Percentiles rank a stretch among this genome's conserved stretches.
These are phyloP conservation scores for Xylaria sp. DNA, from an alignment of 2,329 filamentous ascomycete species.

Conservation along the genomic window DNA sequence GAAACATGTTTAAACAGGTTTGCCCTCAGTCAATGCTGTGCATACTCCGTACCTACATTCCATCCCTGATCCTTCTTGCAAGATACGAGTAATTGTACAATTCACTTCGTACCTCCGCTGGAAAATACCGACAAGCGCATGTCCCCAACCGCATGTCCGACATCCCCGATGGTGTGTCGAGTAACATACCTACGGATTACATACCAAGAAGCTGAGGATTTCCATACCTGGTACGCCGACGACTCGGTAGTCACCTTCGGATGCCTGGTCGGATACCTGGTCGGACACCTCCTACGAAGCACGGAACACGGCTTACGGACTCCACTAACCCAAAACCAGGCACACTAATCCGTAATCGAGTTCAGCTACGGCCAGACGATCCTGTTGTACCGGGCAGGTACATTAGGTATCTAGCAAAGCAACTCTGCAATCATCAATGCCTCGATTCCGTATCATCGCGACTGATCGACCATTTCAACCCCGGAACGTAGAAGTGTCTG, in stretches of 20 bases:
- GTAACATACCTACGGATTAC: neutral
- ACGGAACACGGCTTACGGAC: too few species aligned
- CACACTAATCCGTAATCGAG: too few species aligned
- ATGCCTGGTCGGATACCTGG: neutral
- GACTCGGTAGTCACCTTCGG: neutral
- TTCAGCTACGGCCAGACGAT: too few species aligned
- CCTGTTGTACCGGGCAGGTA: too few species aligned
- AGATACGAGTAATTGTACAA: neutral
- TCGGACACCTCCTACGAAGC: too few species aligned
- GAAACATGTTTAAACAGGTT: neutral
- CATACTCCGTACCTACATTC: neutral
- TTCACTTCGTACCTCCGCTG: neutral
- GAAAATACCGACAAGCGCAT: constrained; percentile 12
- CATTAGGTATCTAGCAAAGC: too few species aligned
- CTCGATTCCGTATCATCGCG: too few species aligned
- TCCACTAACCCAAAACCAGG: too few species aligned
- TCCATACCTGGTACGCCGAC: neutral
- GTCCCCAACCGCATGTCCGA: constrained; percentile 19
- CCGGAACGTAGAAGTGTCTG: too few species aligned
- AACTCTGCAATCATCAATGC: too few species aligned
- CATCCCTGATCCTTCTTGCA: constrained; percentile 1
- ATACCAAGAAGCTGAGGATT: neutral
- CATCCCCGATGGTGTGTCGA: neutral
- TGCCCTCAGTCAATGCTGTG: neutral
- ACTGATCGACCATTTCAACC: too few species aligned